Evolutionary conservation across 1,139 yeast genomes (phyloP), one percentile per base, ranked within the genome.

Genomic region (Scheffersomyces parashehatae): DNA sequence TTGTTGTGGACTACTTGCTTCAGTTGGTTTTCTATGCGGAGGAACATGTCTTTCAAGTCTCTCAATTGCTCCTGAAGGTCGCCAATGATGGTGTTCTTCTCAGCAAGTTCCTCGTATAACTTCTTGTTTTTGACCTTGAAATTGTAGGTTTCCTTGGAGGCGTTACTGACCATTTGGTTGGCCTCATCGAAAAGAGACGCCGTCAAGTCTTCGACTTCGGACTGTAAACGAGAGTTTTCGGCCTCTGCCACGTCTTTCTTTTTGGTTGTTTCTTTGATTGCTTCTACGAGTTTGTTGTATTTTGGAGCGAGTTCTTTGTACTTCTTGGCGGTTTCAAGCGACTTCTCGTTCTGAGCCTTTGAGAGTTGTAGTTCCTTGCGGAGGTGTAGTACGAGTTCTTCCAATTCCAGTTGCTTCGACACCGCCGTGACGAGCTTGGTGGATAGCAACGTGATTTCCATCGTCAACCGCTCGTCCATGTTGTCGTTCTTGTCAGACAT

Each of bases 121-220:
- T 80, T 83, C 41, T 73, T 67, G 55, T 82, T 84, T 49, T 77
- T 74, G 36, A 74, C 62, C 50, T 80, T 80, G 48, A 71, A 70
- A 41, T 74, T 78, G 54, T 78, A 73, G 10, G 82, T 74, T 52
- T 81, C 85, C 51, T 77, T 68, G 45, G 84, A 78, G 1, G 93
- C 95, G 51, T 79, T 79, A 46, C 82, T 79, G 11, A 88, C 96
- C 87, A 85, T 86, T 39, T 76, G 75, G 58, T 87, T 87, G 15
- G 96, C 96, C 58, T 87, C 93, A 54, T 81, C 84, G 60, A 88
- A 88, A 36, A 88, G 65, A 2, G 89, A 81, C 2, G 83, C 88
- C 1, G 89, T 79, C 42, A 88, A 68, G 37, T 88, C 95, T 59
- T 86, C 93, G 28, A 88, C 85, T 59, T 88, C 96, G 14, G 73